Evolutionary conservation across 176 grass and related monocot genomes (phyloP).

Genomic region (Aegilops umbellulata): DNA sequence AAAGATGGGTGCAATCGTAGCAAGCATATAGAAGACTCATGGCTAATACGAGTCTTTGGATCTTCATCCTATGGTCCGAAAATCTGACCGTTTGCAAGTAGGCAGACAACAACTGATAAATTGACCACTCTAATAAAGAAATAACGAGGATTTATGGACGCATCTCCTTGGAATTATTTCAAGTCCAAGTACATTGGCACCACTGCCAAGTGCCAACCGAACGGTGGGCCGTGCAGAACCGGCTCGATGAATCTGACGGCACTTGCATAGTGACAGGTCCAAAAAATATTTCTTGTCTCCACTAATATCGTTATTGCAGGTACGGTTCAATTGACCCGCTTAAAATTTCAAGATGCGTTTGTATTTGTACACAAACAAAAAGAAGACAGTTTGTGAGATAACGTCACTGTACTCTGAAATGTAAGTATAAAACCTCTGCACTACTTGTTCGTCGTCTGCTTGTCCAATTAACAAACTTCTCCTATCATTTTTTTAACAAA

Average conservation of each 20-base stretch:
- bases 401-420: too few species aligned
- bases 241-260: not conserved
- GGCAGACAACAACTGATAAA: not conserved
- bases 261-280: not conserved
- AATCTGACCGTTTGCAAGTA: not conserved
- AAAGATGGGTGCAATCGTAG: not conserved
- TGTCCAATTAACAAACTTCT: constrained; percentile 2
- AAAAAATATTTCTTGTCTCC: not conserved
- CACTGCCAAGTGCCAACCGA: constrained; percentile 12
- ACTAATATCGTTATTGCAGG: not conserved
- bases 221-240: not conserved
- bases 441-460: not conserved
- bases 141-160: not conserved
- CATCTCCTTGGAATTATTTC: not conserved
- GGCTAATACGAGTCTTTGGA: not conserved
- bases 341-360: not conserved
- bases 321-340: not conserved
- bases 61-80: not conserved
- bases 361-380: not conserved
- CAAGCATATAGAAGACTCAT: not conserved
- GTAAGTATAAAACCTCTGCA: not conserved
- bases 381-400: too few species aligned
- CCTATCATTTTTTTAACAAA: too few species aligned
- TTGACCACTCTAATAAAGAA: not conserved
- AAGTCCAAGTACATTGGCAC: not conserved